These are phyloP conservation scores for Boeremia exigua DNA, from an alignment of 2,329 filamentous ascomycete genomes.

Conservation along the genomic window DNA sequence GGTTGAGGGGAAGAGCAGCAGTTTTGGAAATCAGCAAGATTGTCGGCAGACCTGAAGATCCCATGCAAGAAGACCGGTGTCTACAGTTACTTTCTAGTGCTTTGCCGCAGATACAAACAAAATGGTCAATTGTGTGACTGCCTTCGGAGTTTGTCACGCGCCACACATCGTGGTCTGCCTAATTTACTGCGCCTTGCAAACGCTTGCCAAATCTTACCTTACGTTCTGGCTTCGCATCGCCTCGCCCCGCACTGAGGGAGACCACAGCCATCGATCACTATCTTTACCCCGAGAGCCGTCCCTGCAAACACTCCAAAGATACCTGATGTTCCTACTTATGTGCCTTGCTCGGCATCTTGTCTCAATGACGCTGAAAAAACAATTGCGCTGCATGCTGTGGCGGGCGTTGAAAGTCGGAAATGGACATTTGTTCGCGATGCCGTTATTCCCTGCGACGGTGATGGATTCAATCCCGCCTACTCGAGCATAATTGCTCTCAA, in stretches of 20 bases:
- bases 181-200: conserved; percentile 4
- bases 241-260: background rate
- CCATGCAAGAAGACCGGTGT: no score
- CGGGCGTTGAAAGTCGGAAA: no score
- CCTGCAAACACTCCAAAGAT: no score
- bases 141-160: background rate
- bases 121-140: background rate
- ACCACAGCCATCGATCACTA: background rate
- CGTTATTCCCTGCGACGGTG: background rate
- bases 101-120: background rate
- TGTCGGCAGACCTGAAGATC: no score
- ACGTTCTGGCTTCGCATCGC: background rate
- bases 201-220: background rate
- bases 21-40: no score
- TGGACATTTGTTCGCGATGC: background rate
- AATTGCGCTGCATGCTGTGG: no score
- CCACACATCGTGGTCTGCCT: background rate
- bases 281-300: no score
- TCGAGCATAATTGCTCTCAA: background rate
- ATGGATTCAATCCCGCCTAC: background rate
- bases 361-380: no score
- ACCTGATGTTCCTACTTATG: no score
- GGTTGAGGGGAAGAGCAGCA: background rate
- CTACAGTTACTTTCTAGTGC: background rate
- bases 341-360: no score